Base-by-base conservation (phyloP, 2,329 filamentous ascomycete species). In the Leptosphaerulina australis region DNA sequence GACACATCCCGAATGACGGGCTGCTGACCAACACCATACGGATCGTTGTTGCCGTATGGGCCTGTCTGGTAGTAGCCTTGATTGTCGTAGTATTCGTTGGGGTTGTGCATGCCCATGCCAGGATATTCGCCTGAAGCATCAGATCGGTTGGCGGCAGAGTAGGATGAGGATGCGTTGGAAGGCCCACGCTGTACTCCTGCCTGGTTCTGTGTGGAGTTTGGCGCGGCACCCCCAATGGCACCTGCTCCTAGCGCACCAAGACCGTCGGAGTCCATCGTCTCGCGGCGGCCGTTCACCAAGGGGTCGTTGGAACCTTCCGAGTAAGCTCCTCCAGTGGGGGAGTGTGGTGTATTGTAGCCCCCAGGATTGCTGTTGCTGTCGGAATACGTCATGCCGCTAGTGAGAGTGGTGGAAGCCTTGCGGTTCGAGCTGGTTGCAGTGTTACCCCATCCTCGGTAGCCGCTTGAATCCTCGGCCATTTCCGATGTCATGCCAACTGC, bases 121-220 rank as follows among this genome's bases (percentile, higher is more conserved):
- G 78, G 77, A 45, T 77, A 78, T 33, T 85, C 82, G 15, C 79
- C 80, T 11, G 83, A 85, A 15, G 77, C 74, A 54, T 87, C 83
- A 0, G 93, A 97, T 52, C 84, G 84, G 34, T 85, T 86, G 6
- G 85, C 88, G 10, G 87, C 88, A 58, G 92, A 97, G 76, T 97
- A 99, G 1, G 90, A 92, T 0, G 94, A 97, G 0, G 94, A 99
- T 5, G 94, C 94, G 67, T 97, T 97, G 5, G 93, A 97, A 2
- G 91, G 87, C 1, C 94, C 94, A 44, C 94, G 88, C 59, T 88
- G 90, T 26, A 97, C 88, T 59, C 90, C 90, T 5, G 53, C 49
- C 34, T 66, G 63, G 72, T 88, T 87, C 54, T 83, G 82, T 47
- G 83, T 80, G 20, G 87, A 81, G 11, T 83, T 80, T 10, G 90